These are phyloP conservation scores for Euphorbia peplus DNA, from an alignment of 345 rosid species.

Conservation along the genomic window DNA sequence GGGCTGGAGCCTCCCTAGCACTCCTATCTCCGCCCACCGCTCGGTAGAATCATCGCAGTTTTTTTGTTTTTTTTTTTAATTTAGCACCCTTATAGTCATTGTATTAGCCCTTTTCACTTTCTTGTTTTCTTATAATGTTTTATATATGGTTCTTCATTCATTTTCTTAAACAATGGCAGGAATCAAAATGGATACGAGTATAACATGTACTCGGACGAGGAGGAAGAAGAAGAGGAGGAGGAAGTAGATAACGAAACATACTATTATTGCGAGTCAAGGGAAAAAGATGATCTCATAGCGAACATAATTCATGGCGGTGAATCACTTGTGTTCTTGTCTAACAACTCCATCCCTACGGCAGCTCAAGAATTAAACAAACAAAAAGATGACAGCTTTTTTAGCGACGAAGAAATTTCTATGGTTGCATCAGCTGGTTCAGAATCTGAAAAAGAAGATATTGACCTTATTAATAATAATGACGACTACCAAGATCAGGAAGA, in stretches of 20 bases:
- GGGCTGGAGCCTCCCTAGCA: no score
- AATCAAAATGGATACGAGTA: slow-evolving; percentile 55
- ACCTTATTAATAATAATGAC: slow-evolving; percentile 33
- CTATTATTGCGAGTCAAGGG: slow-evolving; percentile 37
- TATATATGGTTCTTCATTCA: background rate
- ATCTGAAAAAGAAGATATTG: slow-evolving; percentile 30
- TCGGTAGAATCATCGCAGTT: no score
- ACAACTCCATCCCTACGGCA: background rate
- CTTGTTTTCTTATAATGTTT: background rate
- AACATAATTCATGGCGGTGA: slow-evolving; percentile 65
- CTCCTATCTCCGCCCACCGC: no score
- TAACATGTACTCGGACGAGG: slow-evolving; percentile 54
- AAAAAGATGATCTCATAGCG: slow-evolving; percentile 49
- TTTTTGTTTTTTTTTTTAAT: no score
- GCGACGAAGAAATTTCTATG: slow-evolving; percentile 40
- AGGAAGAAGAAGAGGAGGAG: slow-evolving; percentile 49
- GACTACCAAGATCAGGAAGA: no score
- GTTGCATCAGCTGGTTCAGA: slow-evolving; percentile 47
- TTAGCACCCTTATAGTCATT: no score
- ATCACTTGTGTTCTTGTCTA: slow-evolving; percentile 42
- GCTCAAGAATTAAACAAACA: slow-evolving; percentile 28
- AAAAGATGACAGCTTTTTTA: slow-evolving; percentile 29
- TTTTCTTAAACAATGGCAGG: slow-evolving; percentile 30
- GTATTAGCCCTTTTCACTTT: no score
- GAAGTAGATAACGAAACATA: slow-evolving; percentile 31